A percentile compares a stretch with the other conserved stretches of the same genome.
Evolutionary conservation across 2,329 filamentous ascomycete genomes (phyloP).

Genomic region (Apiospora kogelbergensis): DNA sequence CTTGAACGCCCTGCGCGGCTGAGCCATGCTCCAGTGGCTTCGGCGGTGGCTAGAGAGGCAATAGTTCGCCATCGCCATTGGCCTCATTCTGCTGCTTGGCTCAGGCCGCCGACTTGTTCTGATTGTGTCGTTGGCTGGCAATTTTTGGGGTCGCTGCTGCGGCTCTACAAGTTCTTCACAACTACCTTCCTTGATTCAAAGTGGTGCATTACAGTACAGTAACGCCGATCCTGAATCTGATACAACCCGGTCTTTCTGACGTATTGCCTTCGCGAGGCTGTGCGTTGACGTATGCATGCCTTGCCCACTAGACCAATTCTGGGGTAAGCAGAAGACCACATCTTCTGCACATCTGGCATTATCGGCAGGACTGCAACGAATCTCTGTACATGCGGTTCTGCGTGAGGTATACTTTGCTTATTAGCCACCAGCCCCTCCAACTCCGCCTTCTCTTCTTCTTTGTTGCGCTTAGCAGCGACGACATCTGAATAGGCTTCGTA

Average conservation of each 20-base stretch:
- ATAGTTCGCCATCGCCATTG: not conserved
- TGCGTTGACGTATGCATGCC: not conserved
- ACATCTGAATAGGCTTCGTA: not conserved
- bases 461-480: not conserved
- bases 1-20: not conserved
- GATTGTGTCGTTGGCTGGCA: not conserved
- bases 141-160: not conserved
- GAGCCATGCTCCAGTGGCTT: not conserved
- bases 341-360: not conserved
- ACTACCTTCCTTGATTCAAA: not conserved
- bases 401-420: not conserved
- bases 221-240: not conserved
- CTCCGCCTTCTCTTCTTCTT: not conserved
- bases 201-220: not conserved
- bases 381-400: not conserved
- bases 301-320: not conserved
- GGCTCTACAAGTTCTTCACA: not conserved
- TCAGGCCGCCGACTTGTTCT: not conserved
- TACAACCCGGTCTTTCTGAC: not conserved
- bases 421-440: not conserved
- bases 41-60: not conserved
- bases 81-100: not conserved
- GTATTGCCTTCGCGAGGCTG: slow-evolving; percentile 1
- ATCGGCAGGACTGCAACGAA: not conserved
- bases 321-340: not conserved